Base-by-base conservation (phyloP, 805 yeast species). In the Cyberlindnera lachancei region DNA sequence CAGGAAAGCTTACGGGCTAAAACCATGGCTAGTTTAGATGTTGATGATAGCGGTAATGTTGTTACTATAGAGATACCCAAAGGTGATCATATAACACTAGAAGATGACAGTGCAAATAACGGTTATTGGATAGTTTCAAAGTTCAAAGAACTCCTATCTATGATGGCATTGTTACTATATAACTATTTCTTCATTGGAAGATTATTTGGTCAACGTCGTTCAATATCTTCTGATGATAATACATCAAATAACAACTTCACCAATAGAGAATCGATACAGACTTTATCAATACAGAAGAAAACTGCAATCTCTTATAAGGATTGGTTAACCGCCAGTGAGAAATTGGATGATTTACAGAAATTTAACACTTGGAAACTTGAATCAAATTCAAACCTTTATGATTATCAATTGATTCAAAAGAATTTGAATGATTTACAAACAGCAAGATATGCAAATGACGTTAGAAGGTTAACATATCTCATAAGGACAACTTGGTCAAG, bases 401-500 rank as follows among this genome's bases (percentile, higher is more conserved):
- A 92, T 56, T 75, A 74, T 48, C 63, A 72, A 34, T 58, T 81
- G 27, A 70, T 92, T 2, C 58, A 60, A 37, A 54, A 55, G 8
- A 59, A 75, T 36, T 59, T 85, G 27, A 41, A 48, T 5, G 79
- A 78, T 35, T 60, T 92, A 64, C 59, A 70, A 26, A 52, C 55
- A 3, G 84, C 88, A 1, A 64, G 96, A 21, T 25, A 53, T 13
- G 48, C 59, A 12, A 66, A 70, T 18, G 83, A 92, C 49, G 71
- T 70, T 44, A 62, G 72, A 35, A 64, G 68, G 26, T 56, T 90
- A 21, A 55, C 90, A 11, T 86, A 83, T 46, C 59, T 84, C 11
- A 75, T 92, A 3, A 59, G 97, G 37, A 90, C 96, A 0, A 75
- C 82, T 16, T 82, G 95, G 83, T 70, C 73, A 3, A 64, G 98